Percentiles rank a stretch among this genome's conserved stretches.
Conservation (phyloP, 140 eudicot genomes). For the Senecio squalidus region DNA sequence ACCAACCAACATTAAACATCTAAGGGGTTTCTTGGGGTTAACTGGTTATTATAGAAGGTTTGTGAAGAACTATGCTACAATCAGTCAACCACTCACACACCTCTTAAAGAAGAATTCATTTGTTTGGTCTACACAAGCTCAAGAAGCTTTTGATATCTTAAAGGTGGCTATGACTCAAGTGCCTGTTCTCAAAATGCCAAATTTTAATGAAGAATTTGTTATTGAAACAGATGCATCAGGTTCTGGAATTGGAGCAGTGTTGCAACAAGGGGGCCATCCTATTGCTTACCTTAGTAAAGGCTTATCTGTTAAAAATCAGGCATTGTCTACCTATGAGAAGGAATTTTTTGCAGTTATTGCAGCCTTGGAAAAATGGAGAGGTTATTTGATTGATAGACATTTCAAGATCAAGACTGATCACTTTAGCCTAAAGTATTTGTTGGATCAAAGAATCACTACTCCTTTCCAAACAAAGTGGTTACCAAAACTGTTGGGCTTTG, state of each 20-base stretch:
- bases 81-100: neutral
- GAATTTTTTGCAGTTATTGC: too few species aligned
- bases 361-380: too few species aligned
- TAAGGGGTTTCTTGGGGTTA: neutral
- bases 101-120: neutral
- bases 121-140: neutral
- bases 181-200: neutral
- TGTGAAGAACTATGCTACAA: neutral
- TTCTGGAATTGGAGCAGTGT: neutral
- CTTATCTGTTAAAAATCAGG: too few species aligned
- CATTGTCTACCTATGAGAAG: too few species aligned
- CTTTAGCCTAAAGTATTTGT: too few species aligned
- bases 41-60: neutral
- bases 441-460: too few species aligned
- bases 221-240: conserved; percentile 4
- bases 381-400: too few species aligned
- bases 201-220: neutral
- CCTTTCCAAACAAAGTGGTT: too few species aligned
- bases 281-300: too few species aligned
- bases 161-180: neutral
- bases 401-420: too few species aligned
- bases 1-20: neutral
- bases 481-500: too few species aligned
- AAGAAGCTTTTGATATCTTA: neutral
- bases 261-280: neutral